Conservation (phyloP, 1,139 yeast genomes). For the Zygosaccharomyces pseudobailii region DNA sequence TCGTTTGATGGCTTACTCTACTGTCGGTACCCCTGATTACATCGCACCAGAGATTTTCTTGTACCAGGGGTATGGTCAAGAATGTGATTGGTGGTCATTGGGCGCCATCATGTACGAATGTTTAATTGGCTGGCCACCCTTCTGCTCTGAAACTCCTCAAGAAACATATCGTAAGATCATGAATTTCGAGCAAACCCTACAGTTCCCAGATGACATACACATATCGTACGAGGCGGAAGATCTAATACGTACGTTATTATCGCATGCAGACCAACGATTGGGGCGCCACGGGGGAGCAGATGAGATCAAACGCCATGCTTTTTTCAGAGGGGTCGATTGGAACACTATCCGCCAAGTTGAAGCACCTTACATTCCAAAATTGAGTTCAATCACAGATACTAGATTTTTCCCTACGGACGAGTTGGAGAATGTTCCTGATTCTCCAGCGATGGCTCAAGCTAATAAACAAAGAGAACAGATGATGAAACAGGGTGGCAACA, state of each 20-base stretch:
- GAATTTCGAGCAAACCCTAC: conserved; percentile 90
- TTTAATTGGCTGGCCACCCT: conserved; percentile 98
- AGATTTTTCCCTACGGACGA: conserved; percentile 98
- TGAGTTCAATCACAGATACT: conserved; percentile 88
- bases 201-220: conserved; percentile 94
- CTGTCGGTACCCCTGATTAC: conserved; percentile 98
- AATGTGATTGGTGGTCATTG: conserved; percentile 99
- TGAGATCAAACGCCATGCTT: conserved; percentile 89
- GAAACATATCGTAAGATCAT: conserved; percentile 93
- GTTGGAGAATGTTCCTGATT: conserved; percentile 89
- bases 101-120: conserved; percentile 99
- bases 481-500: conserved; percentile 36
- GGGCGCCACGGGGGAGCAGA: conserved; percentile 94
- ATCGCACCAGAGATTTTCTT: conserved; percentile 97
- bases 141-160: conserved; percentile 98
- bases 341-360: conserved; percentile 83
- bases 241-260: conserved; percentile 73
- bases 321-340: conserved; percentile 97
- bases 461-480: conserved; percentile 48
- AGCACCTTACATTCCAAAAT: conserved; percentile 88
- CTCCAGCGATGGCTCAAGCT: conserved; percentile 78
- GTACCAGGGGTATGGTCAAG: conserved; percentile 98
- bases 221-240: conserved; percentile 93
- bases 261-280: conserved; percentile 78
- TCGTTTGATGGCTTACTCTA: conserved; percentile 94